These are phyloP conservation scores for Ampelomyces quisqualis DNA, from an alignment of 2,329 filamentous ascomycete genomes.

Conservation along the genomic window DNA sequence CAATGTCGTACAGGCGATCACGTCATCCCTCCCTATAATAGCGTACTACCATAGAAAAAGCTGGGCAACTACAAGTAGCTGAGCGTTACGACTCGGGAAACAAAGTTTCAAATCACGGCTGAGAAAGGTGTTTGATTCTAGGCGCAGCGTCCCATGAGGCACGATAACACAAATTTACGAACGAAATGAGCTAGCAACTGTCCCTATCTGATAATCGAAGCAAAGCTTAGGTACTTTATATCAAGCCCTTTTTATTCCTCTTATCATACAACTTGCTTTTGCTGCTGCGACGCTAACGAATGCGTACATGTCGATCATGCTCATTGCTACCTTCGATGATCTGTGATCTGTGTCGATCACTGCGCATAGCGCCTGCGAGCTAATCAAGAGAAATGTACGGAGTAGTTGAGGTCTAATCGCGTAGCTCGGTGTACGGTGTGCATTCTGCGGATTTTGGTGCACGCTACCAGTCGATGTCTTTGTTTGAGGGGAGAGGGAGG, in stretches of 20 bases:
- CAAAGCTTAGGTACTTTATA: not conserved
- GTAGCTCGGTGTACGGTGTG: not conserved
- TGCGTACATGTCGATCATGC: no score
- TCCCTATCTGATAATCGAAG: not conserved
- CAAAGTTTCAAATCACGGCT: not conserved
- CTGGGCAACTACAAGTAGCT: constrained; percentile 1
- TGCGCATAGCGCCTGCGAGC: no score
- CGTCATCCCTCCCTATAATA: not conserved
- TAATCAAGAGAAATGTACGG: no score
- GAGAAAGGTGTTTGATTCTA: constrained; percentile 3
- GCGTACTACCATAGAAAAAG: not conserved
- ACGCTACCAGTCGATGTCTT: not conserved
- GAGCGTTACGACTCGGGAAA: not conserved
- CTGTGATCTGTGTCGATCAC: no score
- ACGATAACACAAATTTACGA: constrained; percentile 6
- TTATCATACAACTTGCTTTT: no score
- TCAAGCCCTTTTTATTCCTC: not conserved
- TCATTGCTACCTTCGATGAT: no score
- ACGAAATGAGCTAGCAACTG: no score
- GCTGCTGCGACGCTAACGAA: no score
- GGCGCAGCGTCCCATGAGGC: constrained; percentile 6
- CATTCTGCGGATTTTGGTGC: no score
- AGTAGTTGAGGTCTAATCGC: no score
- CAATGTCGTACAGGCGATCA: constrained; percentile 6
- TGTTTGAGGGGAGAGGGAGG: not conserved